These are phyloP conservation scores for Podospora sp. DNA, from an alignment of 495 filamentous ascomycete species.

Conservation along the genomic window DNA sequence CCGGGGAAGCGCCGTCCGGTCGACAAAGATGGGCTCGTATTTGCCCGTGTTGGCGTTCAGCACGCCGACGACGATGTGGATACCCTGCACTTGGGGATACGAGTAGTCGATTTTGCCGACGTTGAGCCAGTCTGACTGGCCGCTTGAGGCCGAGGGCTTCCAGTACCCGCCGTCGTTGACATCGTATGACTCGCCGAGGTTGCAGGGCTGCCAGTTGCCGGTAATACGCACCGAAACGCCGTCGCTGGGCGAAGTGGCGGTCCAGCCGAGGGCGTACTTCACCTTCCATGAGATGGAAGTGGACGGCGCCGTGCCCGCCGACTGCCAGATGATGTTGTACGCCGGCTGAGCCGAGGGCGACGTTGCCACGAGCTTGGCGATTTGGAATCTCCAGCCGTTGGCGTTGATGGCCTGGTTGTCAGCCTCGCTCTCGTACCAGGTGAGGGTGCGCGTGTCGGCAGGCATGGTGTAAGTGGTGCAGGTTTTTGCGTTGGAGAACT, in stretches of 20 bases:
- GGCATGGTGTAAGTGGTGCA: constrained; percentile 12
- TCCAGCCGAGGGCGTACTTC: constrained; percentile 12
- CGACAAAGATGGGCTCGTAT: constrained; percentile 4
- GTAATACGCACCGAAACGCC: neutral
- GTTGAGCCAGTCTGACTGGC: constrained; percentile 10
- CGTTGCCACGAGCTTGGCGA: constrained; percentile 6
- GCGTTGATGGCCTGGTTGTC: neutral
- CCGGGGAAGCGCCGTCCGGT: neutral
- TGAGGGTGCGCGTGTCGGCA: constrained; percentile 13
- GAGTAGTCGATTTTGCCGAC: constrained; percentile 13
- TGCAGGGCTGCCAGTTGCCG: constrained; percentile 4
- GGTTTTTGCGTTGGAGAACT: too few species aligned
- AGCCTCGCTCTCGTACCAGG: constrained; percentile 14
- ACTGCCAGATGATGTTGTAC: constrained; percentile 12
- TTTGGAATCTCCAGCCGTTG: constrained; percentile 3
- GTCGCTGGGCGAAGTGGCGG: neutral
- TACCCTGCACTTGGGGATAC: constrained; percentile 11
- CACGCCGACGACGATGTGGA: constrained; percentile 15
- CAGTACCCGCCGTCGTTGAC: constrained; percentile 7
- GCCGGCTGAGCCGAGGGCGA: neutral
- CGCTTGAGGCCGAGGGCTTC: neutral
- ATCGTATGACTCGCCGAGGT: constrained; percentile 15
- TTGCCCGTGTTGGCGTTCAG: neutral
- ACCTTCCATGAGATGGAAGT: constrained; percentile 7
- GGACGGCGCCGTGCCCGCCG: neutral